Evolutionary conservation across 2,329 filamentous ascomycete genomes (phyloP).

Genomic region (Aureobasidium sp.): DNA sequence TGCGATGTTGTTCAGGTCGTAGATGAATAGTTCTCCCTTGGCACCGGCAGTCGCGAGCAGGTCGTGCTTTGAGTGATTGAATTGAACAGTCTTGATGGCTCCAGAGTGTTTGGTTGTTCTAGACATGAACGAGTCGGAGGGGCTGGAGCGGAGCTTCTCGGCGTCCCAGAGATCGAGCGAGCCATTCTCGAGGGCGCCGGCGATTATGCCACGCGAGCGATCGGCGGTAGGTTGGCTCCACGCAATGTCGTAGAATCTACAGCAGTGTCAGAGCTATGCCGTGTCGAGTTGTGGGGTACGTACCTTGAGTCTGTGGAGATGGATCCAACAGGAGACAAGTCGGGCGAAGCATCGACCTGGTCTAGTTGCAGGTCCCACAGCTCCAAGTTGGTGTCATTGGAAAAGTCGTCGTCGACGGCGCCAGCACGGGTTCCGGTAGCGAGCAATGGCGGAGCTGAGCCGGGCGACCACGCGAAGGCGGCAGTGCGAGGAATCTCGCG

Average conservation of each 20-base stretch:
- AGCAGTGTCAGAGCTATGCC: background rate
- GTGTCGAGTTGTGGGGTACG: slow-evolving; percentile 6
- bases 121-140: slow-evolving; percentile 69
- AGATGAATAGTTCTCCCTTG: slow-evolving; percentile 93
- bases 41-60: slow-evolving; percentile 86
- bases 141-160: slow-evolving; percentile 47
- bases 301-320: slow-evolving; percentile 85
- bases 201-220: slow-evolving; percentile 78
- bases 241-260: slow-evolving; percentile 90
- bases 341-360: slow-evolving; percentile 62
- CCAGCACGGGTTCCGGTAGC: slow-evolving; percentile 92
- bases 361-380: slow-evolving; percentile 90
- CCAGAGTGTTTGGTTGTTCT: slow-evolving; percentile 84
- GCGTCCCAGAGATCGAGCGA: slow-evolving; percentile 92
- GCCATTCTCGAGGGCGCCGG: slow-evolving; percentile 89
- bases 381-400: slow-evolving; percentile 91
- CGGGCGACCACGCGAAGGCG: slow-evolving; percentile 93
- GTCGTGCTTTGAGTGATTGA: slow-evolving; percentile 87
- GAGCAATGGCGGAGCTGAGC: slow-evolving; percentile 66
- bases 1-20: slow-evolving; percentile 82
- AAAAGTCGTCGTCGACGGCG: slow-evolving; percentile 94
- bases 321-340: slow-evolving; percentile 77
- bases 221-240: slow-evolving; percentile 79
- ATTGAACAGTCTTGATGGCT: slow-evolving; percentile 88
- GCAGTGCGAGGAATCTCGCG: slow-evolving; percentile 95